A percentile compares a stretch with the other conserved stretches of the same genome.
Evolutionary conservation across 2,329 filamentous ascomycete genomes (phyloP).

Genomic region (Graphium sp.): DNA sequence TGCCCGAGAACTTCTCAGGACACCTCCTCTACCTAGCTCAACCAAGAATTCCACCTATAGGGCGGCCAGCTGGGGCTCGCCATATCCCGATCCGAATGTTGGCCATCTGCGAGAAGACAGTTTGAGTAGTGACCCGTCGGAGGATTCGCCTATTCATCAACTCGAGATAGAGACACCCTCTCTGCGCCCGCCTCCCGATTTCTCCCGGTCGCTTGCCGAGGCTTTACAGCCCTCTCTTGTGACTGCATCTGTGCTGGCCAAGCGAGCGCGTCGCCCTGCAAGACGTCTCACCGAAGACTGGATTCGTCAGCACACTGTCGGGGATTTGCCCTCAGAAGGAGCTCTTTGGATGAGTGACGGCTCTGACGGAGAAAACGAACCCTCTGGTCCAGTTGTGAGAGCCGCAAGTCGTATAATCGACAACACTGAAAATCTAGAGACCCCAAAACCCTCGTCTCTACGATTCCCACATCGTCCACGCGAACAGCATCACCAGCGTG

Average conservation of each 20-base stretch:
- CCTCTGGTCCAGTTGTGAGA: constrained; percentile 39
- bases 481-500: constrained; percentile 19
- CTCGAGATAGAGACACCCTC: constrained; percentile 46
- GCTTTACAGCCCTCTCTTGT: constrained; percentile 14
- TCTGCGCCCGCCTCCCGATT: constrained; percentile 35
- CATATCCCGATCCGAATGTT: constrained; percentile 54
- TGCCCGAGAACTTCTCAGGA: constrained; percentile 7
- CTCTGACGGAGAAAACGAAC: constrained; percentile 47
- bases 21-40: constrained; percentile 2
- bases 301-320: constrained; percentile 72
- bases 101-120: constrained; percentile 30
- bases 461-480: constrained; percentile 5
- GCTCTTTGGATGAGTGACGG: constrained; percentile 70
- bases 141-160: constrained; percentile 43
- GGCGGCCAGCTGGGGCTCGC: constrained; percentile 83
- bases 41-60: constrained; percentile 27
- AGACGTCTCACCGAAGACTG: constrained; percentile 64
- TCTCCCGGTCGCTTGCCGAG: constrained; percentile 10
- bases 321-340: constrained; percentile 50
- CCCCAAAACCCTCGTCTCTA: constrained; percentile 23
- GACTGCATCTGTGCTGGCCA: constrained; percentile 44
- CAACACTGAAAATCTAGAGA: too few relatives aligned
- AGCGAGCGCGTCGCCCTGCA: constrained; percentile 40
- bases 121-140: constrained; percentile 40
- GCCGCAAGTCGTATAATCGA: too few relatives aligned